Conservation (phyloP, 2,329 filamentous ascomycete genomes). For the Aspergillus chevalieri region DNA sequence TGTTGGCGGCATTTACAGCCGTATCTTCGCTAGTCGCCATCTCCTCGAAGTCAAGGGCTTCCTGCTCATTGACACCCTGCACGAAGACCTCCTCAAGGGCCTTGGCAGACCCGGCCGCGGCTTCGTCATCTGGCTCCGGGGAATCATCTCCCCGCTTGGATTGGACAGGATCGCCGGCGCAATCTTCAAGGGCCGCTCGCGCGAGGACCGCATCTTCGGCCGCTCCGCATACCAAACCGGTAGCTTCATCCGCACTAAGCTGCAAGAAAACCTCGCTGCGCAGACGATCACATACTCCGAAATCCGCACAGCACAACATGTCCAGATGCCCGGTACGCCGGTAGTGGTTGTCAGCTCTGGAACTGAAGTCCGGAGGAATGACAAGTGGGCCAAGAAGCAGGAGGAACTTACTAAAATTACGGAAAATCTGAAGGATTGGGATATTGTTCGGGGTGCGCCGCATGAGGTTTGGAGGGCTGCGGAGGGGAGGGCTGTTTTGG, state of each 20-base stretch:
- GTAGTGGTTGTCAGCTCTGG: conserved; percentile 80
- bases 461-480: conserved; percentile 77
- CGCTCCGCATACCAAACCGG: conserved; percentile 69
- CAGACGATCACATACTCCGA: conserved; percentile 79
- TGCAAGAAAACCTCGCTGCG: conserved; percentile 89
- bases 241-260: conserved; percentile 79
- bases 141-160: conserved; percentile 79
- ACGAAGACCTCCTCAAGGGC: conserved; percentile 71
- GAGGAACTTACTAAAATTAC: conserved; percentile 76
- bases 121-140: conserved; percentile 79
- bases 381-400: conserved; percentile 77
- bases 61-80: conserved; percentile 78
- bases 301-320: conserved; percentile 67
- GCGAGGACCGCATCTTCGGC: conserved; percentile 80
- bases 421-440: conserved; percentile 72
- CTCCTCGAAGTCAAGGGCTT: conserved; percentile 67
- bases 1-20: conserved; percentile 79
- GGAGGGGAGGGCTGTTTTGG: conserved; percentile 67
- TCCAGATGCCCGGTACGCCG: conserved; percentile 70
- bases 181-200: conserved; percentile 71
- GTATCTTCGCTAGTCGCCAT: conserved; percentile 84
- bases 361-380: conserved; percentile 58
- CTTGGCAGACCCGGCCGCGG: conserved; percentile 64
- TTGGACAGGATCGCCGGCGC: conserved; percentile 74
- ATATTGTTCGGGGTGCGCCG: conserved; percentile 76